Base-by-base conservation (phyloP, 208 protist genomes). In the Trypanosomatidae sp. region DNA sequence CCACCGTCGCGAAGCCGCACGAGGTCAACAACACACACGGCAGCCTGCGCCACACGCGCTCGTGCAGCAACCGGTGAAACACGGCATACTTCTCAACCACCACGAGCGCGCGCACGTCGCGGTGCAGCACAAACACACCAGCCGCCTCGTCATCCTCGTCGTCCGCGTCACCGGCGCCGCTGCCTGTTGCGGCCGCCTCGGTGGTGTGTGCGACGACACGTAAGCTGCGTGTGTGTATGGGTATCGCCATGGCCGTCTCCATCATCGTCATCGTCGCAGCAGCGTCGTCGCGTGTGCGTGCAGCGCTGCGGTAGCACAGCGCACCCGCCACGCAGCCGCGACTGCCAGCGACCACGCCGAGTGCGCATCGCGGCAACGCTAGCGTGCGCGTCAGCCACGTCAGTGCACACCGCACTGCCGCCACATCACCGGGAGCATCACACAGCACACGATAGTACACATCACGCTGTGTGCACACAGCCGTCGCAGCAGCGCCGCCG, bases 11-110 rank as follows among this genome's bases (percentile, higher is more conserved):
- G 53, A 77, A 88, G 21, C 83, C 83, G n/a, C 79, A 66, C 6
- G 78, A 59, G 7, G 78, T 92, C 6, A 92, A 50, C 40, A 92
- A 48, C 25, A 92, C 73, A 28, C 74, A 88, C 25, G 77, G 78
- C 26, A 92, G 40, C 2, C 43, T 44, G 0, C 61, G 57, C n/a
- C 53, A 62, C 3, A 86, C 50, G 7, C 59, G 45, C 22, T 78
- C 71, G 15, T 75, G 59, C 56, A 86, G 68, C 15, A 92, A 59
- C 6, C 73, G 66, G 23, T 63, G 60, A 30, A 84, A 88, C 2
- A 88, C 66, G 0, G 83, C 74, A 52, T 92, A 71, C 49, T 92
- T 92, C 55, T 92, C 77, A 5, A 92, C 56, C n/a, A 92, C 75
- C 13, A 92, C 20, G 41, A 92, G 75, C 21, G 56, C 76, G 30